Base-by-base conservation (phyloP, 2,329 filamentous ascomycete species). In the Pestalotiopsis sp. region DNA sequence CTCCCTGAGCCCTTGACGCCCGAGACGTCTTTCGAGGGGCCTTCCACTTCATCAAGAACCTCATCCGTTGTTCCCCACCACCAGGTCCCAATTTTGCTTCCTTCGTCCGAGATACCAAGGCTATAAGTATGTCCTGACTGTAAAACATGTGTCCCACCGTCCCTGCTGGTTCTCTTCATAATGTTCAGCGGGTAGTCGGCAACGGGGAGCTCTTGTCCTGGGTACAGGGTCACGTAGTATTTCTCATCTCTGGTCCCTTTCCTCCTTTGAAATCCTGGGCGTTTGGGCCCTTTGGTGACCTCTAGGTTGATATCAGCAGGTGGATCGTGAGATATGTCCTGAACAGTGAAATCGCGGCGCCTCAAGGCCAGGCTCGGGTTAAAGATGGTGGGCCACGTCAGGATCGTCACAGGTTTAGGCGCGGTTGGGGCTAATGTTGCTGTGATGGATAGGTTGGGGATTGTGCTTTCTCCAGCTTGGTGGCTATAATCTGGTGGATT, bases 321-420 rank as follows among this genome's bases (percentile, higher is more conserved):
- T 25, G 66, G 49, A 20, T 68, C 66, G 39, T 59, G 66, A 7
- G 66, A 65, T 68, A 68, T 65, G 38, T 68, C 60, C 52, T 68
- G 66, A 23, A 52, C 66, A 57, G 52, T 49, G 17, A 68, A 68
- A 36, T 68, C 60, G 49, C 66, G 66, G 49, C 66, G 61, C 49
- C 36, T 68, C 60, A 68, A 68, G 39, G 66, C 66, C 27, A 64
- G 49, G 31, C 23, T 36, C 31, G 52, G 61, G 36, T 68, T 68
- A 38, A 68, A 68, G 23, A 65, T 60, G 66, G 66, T 68, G 38
- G 66, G 17, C 66, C 66, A 68, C 38, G 60, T 57, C 7, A 64
- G 61, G 11, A 68, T 13, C 56, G 66, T 68, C 31, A 68, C 61
- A 17, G 66, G 66, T 49, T 56, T 60, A 13, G 66, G 61, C 17